phyloP scores from a whole-genome alignment of 169 alveolate species.

The Eimeria tenella region DNA sequence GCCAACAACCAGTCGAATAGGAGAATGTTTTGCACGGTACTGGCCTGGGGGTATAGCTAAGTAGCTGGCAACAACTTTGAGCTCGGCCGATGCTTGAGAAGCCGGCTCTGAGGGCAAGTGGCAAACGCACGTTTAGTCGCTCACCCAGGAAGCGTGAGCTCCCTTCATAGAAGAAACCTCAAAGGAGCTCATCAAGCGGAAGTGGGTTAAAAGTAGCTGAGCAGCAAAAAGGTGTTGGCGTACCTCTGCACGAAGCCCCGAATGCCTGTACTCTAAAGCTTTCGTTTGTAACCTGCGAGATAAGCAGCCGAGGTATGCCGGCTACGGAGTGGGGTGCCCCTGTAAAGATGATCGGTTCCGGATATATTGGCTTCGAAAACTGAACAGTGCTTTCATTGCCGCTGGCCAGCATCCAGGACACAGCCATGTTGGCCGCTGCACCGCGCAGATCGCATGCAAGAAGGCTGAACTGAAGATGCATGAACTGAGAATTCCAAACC shows the following conservation, averaged over 20 bases:
- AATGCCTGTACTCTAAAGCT: conserved; percentile 49
- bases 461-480: not conserved
- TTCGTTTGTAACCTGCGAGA: conserved; percentile 49
- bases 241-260: conserved; percentile 53
- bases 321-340: conserved; percentile 30
- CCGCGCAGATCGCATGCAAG: not conserved
- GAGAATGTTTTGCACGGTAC: conserved; percentile 7
- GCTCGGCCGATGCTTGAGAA: conserved; percentile 41
- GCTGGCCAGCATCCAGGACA: conserved; percentile 66
- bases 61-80: conserved; percentile 63
- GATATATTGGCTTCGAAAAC: conserved; percentile 41
- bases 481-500: not conserved
- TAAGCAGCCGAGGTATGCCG: conserved; percentile 29
- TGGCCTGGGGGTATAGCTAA: conserved; percentile 63
- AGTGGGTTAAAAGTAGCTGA: not conserved
- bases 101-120: conserved; percentile 28
- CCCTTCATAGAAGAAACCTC: not conserved
- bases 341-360: conserved; percentile 38
- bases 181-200: not conserved
- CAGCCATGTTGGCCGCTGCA: conserved; percentile 75
- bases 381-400: conserved; percentile 61
- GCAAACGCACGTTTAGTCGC: not conserved
- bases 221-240: not conserved
- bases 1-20: conserved; percentile 23
- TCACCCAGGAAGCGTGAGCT: no score